These are phyloP conservation scores for Cordyceps fumosorosea DNA, from an alignment of 2,329 filamentous ascomycete genomes.

Conservation along the genomic window DNA sequence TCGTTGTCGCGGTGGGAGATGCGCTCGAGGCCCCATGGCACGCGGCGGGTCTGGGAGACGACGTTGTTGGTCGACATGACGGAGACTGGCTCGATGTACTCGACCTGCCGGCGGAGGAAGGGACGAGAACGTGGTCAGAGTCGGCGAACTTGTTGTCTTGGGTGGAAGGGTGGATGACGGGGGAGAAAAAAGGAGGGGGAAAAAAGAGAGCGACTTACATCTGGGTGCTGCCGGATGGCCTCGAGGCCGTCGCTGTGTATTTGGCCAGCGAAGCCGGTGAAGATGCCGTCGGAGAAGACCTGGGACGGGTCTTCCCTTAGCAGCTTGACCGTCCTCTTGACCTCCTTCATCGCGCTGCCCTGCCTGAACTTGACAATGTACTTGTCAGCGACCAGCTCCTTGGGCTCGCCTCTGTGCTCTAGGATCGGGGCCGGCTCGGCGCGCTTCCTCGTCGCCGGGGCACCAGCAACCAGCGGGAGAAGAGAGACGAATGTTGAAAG, in stretches of 20 bases:
- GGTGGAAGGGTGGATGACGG: not conserved
- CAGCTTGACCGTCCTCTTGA: constrained; percentile 13
- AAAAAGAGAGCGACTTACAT: not conserved
- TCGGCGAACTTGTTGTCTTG: too few relatives aligned
- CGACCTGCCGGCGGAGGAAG: constrained; percentile 17
- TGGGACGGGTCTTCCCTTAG: constrained; percentile 15
- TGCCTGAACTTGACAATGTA: constrained; percentile 20
- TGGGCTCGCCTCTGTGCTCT: constrained; percentile 13
- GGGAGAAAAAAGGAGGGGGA: not conserved
- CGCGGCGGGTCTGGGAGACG: constrained; percentile 22
- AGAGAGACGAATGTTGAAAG: constrained; percentile 3
- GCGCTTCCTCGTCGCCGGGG: constrained; percentile 9
- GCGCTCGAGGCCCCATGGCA: constrained; percentile 29
- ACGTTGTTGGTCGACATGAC: constrained; percentile 20
- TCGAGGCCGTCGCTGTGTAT: constrained; percentile 15
- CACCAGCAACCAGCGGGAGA: constrained; percentile 7
- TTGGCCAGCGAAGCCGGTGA: constrained; percentile 17
- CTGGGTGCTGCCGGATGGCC: constrained; percentile 15
- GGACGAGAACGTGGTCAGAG: not conserved
- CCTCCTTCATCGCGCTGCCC: constrained; percentile 12
- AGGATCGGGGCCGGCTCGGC: constrained; percentile 16
- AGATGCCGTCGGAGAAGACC: constrained; percentile 17
- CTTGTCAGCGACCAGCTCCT: constrained; percentile 15
- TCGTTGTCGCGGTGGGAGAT: constrained; percentile 24
- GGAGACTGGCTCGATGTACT: constrained; percentile 30